A percentile compares a stretch with the other conserved stretches of the same genome.
Conservation (phyloP, 2,329 filamentous ascomycete species). For the Rutstroemia sp. region DNA sequence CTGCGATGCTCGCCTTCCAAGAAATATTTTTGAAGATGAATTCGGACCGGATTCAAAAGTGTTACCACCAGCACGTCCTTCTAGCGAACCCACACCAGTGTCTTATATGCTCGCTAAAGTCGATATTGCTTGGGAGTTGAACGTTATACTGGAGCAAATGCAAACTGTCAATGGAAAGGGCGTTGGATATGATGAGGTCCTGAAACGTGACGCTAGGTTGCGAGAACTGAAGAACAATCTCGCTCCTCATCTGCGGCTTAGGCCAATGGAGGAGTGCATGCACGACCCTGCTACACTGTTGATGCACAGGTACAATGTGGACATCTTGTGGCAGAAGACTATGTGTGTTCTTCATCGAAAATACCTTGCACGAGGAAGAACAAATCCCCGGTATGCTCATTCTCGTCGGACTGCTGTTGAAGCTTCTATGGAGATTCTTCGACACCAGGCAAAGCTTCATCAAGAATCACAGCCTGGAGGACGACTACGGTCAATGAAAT, state of each 20-base stretch:
- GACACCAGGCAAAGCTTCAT: constrained; percentile 69
- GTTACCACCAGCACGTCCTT: constrained; percentile 60
- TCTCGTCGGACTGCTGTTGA: constrained; percentile 81
- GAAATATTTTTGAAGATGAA: constrained; percentile 77
- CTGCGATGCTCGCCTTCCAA: constrained; percentile 67
- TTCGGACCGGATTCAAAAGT: constrained; percentile 61
- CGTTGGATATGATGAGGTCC: constrained; percentile 56
- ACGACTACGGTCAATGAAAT: constrained; percentile 64
- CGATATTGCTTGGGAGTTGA: constrained; percentile 56
- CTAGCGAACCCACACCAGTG: constrained; percentile 65
- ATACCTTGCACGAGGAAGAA: constrained; percentile 70
- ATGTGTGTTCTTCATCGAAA: constrained; percentile 84
- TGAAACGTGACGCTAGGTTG: constrained; percentile 54
- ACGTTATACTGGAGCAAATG: constrained; percentile 62
- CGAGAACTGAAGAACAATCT: constrained; percentile 57
- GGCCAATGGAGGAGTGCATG: constrained; percentile 64
- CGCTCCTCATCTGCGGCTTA: constrained; percentile 72
- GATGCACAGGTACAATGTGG: constrained; percentile 76
- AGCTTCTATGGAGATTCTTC: constrained; percentile 73
- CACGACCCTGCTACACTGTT: constrained; percentile 78
- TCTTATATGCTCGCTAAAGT: constrained; percentile 71
- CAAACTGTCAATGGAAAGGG: constrained; percentile 45
- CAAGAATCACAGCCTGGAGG: constrained; percentile 66
- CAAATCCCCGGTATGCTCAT: constrained; percentile 75
- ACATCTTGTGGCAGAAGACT: constrained; percentile 82